Base-by-base conservation (phyloP, 345 rosid species). In the Eucalyptus tenuipes region DNA sequence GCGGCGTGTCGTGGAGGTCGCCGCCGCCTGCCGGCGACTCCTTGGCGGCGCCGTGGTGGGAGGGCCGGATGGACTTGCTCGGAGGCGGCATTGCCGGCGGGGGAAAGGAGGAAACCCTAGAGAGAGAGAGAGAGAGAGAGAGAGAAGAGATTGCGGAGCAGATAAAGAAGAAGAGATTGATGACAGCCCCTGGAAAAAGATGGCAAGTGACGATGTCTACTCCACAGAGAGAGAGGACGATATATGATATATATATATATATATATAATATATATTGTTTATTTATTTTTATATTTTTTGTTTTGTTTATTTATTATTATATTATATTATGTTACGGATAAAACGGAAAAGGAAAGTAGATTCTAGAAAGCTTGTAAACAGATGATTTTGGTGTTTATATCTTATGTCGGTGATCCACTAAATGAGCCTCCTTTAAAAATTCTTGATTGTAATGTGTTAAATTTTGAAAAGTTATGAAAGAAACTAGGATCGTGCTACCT, bases 71-170 rank as follows among this genome's bases (percentile, higher is more conserved):
- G 81, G 88, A 88, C 86, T 92, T 93, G 86, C 91, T 90, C 14
- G 91, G 90, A 20, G 95, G 94, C 8, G 71, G 93, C 95, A 95
- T 94, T 75, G 47, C 27, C 84, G 84, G 88, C 79, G 42, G 33
- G 29, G 68, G 33, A 33, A 49, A 47, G 18, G 33, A 42, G 53
- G 42, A 8, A 47, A 71, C 71, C 24, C 88, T 66, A 71, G 53
- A 61, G 31, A 49, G 22, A 29, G 45, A 49, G 14, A 24, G 27
- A 52, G 57, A 53, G 1, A 49, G 55, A 18, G 55, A 52, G 59
- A 53, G 25, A 18, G 2, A 24, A 55, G 84, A 3, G 82, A 42
- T 75, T 11, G 47, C 84, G 47, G 27, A 87, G 16, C 66, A 22
- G 89, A 50, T 45, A 27, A 22, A 16, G 40, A 85, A 82, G 71